A percentile compares a stretch with the other conserved stretches of the same genome.
phyloP scores from a whole-genome alignment of 208 protist genomes.

The Trypanosoma theileri region DNA sequence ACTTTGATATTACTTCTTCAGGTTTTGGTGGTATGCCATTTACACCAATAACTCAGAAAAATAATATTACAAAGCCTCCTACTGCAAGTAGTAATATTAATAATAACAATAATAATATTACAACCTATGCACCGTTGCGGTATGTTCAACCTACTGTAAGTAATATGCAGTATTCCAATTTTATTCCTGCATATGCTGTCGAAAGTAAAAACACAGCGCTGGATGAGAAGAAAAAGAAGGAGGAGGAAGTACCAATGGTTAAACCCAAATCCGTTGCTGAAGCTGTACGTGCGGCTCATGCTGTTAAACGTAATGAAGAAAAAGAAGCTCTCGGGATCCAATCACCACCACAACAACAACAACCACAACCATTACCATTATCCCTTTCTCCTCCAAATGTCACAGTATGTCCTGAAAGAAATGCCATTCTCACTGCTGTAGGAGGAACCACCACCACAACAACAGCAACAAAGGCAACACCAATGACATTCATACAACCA shows the following conservation, averaged over 20 bases:
- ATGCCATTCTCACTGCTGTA: background rate
- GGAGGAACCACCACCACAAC: background rate
- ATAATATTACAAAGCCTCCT: background rate
- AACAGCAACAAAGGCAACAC: too few relatives aligned
- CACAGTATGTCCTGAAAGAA: background rate
- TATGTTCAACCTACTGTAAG: conserved; percentile 8
- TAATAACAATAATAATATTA: too few relatives aligned
- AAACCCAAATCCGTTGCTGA: conserved; percentile 34
- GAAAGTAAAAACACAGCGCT: too few relatives aligned
- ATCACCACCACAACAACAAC: too few relatives aligned
- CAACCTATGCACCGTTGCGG: too few relatives aligned
- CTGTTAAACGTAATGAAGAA: conserved; percentile 12
- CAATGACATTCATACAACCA: too few relatives aligned
- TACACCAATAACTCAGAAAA: background rate
- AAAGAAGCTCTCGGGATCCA: background rate
- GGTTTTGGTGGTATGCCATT: background rate
- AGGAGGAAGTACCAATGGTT: too few relatives aligned
- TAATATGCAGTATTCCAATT: conserved; percentile 38
- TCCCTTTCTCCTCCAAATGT: background rate
- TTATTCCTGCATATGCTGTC: conserved; percentile 13
- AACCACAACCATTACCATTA: too few relatives aligned
- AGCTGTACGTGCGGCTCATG: conserved; percentile 38
- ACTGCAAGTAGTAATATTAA: background rate
- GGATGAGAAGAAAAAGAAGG: too few relatives aligned
- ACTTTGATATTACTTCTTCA: conserved; percentile 19